Base-by-base conservation (phyloP, 345 rosid species). In the Cardamine occulta region DNA sequence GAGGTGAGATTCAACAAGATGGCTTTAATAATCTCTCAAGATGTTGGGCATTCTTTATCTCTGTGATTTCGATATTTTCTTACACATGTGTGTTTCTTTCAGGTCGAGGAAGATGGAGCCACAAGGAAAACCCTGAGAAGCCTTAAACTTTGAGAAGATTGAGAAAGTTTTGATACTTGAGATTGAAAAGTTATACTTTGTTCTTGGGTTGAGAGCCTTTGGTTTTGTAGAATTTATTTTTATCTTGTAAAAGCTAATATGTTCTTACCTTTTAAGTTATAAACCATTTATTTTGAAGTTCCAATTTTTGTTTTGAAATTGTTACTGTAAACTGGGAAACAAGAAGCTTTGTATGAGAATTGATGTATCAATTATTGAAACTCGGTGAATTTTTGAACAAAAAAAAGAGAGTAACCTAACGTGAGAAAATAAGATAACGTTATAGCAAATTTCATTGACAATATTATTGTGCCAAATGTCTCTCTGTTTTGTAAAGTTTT, bases 51-150 rank as follows among this genome's bases (percentile, higher is more conserved):
- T 71, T 34, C 23, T 63, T 55, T 70, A 7, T 68, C 18, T 59
- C 44, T 68, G 49, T n/a, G 12, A 26, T 49, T 44, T 53, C 6
- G 5, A 18, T 54, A 23, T 32, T 45, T 58, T 24, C 65, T 56
- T 31, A 40, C 62, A 31, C 44, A 29, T 31, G 37, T 63, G 5
- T 37, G n/a, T 56, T 63, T 56, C 59, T 62, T 13, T 60, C 84
- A 87, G 90, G 89, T 91, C 35, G 94, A 87, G 74, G 81, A 62
- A 65, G 83, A 85, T 75, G 83, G 63, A 28, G 81, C 53, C 42
- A 85, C 79, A 67, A 85, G 88, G 67, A 86, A 56, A 58, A 10
- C 28, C 17, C 28, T 51, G 21, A 78, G 28, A 75, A 56, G 85
- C 73, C 48, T 63, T 39, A 65, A 72, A 58, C 56, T 71, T 28